A percentile compares a stretch with the other conserved stretches of the same genome.
Conservation (phyloP, 257 asterid genomes). For the Solanum microdontum region DNA sequence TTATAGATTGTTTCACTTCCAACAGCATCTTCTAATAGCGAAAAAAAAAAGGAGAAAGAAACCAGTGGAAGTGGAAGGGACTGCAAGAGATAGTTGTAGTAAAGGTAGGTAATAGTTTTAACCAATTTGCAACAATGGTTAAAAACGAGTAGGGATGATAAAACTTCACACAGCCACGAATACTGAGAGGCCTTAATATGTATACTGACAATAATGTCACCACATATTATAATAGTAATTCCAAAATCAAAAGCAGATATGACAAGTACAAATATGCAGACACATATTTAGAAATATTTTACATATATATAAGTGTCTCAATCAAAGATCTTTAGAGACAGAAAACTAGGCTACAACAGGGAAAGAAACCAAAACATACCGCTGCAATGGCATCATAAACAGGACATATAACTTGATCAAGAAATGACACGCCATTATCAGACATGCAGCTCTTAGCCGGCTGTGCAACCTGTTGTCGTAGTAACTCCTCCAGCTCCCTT, state of each 20-base stretch:
- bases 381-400: slow-evolving; percentile 77
- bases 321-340: neutral
- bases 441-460: slow-evolving; percentile 83
- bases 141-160: neutral
- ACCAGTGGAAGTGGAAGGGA: neutral
- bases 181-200: neutral
- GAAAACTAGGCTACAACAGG: neutral
- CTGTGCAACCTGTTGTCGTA: slow-evolving; percentile 58
- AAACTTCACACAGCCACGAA: neutral
- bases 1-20: neutral
- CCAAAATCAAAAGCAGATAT: neutral
- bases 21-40: neutral
- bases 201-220: neutral
- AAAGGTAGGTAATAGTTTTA: neutral
- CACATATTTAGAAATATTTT: neutral
- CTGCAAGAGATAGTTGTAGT: neutral
- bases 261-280: neutral
- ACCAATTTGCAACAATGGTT: neutral
- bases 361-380: slow-evolving; percentile 42
- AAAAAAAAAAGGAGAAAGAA: neutral
- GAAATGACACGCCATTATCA: slow-evolving; percentile 72
- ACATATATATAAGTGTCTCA: neutral
- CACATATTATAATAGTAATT: neutral
- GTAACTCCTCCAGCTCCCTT: slow-evolving; percentile 69
- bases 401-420: slow-evolving; percentile 76